Evolutionary conservation across 2,329 filamentous ascomycete genomes (phyloP), one percentile per base, ranked within the genome.

Genomic region (Trichoderma koningiopsis): DNA sequence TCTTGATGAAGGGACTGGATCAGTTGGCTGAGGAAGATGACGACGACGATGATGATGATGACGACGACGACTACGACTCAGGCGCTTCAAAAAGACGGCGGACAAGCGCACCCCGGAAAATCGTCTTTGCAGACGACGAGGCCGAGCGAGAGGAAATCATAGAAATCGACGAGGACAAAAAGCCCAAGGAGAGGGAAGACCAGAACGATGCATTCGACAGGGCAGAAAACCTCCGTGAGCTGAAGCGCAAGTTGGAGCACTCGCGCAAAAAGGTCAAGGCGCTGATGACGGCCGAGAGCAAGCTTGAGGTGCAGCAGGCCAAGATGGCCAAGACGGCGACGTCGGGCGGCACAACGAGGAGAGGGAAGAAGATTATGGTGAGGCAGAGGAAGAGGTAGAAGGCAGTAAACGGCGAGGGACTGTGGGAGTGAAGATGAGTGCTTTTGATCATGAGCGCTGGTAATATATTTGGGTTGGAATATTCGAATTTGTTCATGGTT

Each of bases 301-400:
- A 85, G 73, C 81, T 91, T 31, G 87, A 88, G 71, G 70, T 88
- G 67, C 87, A 90, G 77, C 82, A 85, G 70, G 86, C 87, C 22
- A 87, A 85, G 76, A 90, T 90, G 88, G 87, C 87, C 43, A 91
- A 91, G 81, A 89, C 87, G 72, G 82, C 85, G 10, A 90, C 88
- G 2, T 84, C 85, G 6, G 87, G 86, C 47, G 87, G 87, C 16
- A 75, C 83, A n/a, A 89, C 86, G 33, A 88, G 87, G 76, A 81
- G 82, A 49, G 88, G 88, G 29, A 85, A 85, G 78, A 89, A 88
- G 80, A 85, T 89, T 72, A 89, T 88, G 81, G 83, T 89, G 68
- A 84, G 86, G 72, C 83, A 87, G 77, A 83, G 88, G 72, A 91
- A 91, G 82, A 83, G 87, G 75, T 89, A 82, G 77, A 70, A 19